phyloP scores from a whole-genome alignment of 164 flowering plant genomes.

The Hamamelis virginiana region DNA sequence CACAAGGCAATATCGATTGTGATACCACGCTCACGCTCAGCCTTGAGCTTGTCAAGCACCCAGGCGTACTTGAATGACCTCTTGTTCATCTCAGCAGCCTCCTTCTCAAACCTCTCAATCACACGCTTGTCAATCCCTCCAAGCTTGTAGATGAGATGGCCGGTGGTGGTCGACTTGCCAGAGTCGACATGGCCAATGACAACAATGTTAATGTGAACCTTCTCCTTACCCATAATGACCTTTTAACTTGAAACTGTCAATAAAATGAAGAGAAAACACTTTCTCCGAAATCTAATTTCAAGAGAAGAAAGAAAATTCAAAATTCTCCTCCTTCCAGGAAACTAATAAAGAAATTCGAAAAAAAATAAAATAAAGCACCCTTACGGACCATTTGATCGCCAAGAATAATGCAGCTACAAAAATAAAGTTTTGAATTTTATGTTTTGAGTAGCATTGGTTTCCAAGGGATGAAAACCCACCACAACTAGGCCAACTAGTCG shows the following conservation, averaged over 20 bases:
- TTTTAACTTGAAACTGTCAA: not conserved
- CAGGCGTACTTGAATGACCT: constrained; percentile 62
- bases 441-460: too few relatives aligned
- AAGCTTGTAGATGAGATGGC: constrained; percentile 35
- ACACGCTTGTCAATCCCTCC: constrained; percentile 41
- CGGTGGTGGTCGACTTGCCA: constrained; percentile 32
- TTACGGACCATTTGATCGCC: too few relatives aligned
- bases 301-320: too few relatives aligned
- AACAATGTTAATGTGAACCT: constrained; percentile 62
- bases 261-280: too few relatives aligned
- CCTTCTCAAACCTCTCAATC: constrained; percentile 51
- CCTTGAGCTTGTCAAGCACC: constrained; percentile 66
- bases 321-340: too few relatives aligned
- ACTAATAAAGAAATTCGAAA: too few relatives aligned
- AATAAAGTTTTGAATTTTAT: too few relatives aligned
- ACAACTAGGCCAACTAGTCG: too few relatives aligned
- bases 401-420: too few relatives aligned
- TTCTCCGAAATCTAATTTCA: too few relatives aligned
- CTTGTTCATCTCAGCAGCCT: constrained; percentile 68
- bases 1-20: constrained; percentile 53
- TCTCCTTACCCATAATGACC: constrained; percentile 54
- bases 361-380: too few relatives aligned
- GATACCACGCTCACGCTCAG: constrained; percentile 63
- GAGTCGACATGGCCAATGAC: constrained; percentile 72
- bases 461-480: too few relatives aligned